These are phyloP conservation scores for Dryas alaskensis DNA, from an alignment of 306 rosid genomes.

Conservation along the genomic window DNA sequence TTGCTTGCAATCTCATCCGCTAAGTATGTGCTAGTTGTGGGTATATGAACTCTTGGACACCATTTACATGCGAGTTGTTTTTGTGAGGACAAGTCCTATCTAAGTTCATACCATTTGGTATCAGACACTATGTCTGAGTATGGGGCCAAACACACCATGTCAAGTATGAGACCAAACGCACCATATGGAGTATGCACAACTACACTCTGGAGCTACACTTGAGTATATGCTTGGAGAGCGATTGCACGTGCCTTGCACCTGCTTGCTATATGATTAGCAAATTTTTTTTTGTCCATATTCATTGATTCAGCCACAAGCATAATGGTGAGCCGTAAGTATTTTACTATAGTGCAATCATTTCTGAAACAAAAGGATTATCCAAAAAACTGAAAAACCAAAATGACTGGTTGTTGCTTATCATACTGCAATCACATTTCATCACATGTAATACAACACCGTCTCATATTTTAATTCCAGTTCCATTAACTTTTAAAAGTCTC, in stretches of 20 bases:
- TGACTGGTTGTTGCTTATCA: too few relatives aligned
- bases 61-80: neutral
- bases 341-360: too few relatives aligned
- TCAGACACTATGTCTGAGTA: neutral
- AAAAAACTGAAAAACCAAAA: too few relatives aligned
- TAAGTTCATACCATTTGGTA: neutral
- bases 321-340: too few relatives aligned
- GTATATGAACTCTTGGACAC: too few relatives aligned
- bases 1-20: too few relatives aligned
- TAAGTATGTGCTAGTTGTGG: too few relatives aligned
- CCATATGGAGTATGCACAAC: neutral
- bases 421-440: neutral
- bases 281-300: too few relatives aligned
- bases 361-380: too few relatives aligned
- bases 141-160: too few relatives aligned
- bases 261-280: neutral
- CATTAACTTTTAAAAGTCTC: neutral
- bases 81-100: neutral
- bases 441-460: neutral
- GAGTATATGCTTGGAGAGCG: neutral
- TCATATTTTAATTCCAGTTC: constrained; percentile 4
- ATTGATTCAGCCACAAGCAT: too few relatives aligned
- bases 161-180: too few relatives aligned
- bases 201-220: neutral
- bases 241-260: neutral